Evolutionary conservation across 2,329 filamentous ascomycete species (phyloP), one percentile per base, ranked within the genome.

Genomic region (Celoporthe dispersa): DNA sequence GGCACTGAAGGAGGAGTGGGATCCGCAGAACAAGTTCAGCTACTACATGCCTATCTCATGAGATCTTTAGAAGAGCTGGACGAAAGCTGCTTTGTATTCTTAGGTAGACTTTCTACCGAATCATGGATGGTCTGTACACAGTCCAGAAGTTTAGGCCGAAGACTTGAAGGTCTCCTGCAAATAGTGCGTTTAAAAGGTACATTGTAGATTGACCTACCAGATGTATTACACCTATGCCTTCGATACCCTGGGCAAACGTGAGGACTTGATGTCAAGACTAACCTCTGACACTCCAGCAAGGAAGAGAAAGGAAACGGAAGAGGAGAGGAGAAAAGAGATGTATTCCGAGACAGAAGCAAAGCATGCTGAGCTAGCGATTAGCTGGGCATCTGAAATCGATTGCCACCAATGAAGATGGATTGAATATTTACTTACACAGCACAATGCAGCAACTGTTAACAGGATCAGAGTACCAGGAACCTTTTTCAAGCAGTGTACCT

Each of bases 1-100:
- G 71, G 73, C 72, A 11, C 72, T 87, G 75, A 88, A 88, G 80
- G 71, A 75, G 37, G 81, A 81, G 73, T 87, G 85, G 70, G 86
- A 88, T 69, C 84, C 82, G 1, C 67, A 79, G 3, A 76, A 79
- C 37, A 78, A 75, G 67, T 86, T 85, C 69, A 82, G 79, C 75
- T 84, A 82, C 73, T 86, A 80, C 70, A 79, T 78, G 31, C 84
- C 83, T 0, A 79, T 82, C 14, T 57, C 53, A 19, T 57, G 28
- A 57, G 11, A 1, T 33, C n/a, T 55, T 31, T 5, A 25, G 1
- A 12, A 9, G 11, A 28, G 48, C 12, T 12, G 48, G n/a, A 25
- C 12, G n/a, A 53, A 53, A 3, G 48, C n/a, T 2, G 25, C 48
- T 53, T 25, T 53, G 8, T 53, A 5, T 55, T 28, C 25, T 57